phyloP scores from a whole-genome alignment of 495 filamentous ascomycete genomes.

The Podospora comata region DNA sequence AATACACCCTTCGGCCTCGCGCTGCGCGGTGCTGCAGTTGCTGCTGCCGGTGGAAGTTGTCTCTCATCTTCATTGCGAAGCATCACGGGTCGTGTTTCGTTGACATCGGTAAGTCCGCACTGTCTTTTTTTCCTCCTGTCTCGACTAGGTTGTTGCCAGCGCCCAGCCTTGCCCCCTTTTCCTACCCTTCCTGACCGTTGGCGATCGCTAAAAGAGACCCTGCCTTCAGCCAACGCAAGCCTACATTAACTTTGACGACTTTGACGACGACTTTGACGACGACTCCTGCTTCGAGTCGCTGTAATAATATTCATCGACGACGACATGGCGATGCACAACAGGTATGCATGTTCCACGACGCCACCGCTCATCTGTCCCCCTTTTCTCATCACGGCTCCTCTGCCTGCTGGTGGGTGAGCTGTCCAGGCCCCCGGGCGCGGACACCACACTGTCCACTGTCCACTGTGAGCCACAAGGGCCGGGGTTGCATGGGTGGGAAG shows the following conservation, averaged over 20 bases:
- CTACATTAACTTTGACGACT: not conserved
- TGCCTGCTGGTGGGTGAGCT: not conserved
- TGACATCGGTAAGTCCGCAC: not conserved
- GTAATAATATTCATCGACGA: not conserved
- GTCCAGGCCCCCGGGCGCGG: not conserved
- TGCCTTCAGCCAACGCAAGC: not conserved
- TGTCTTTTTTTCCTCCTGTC: not conserved
- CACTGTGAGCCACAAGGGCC: not conserved
- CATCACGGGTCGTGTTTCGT: not conserved
- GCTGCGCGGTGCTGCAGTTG: not conserved
- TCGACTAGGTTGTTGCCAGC: not conserved
- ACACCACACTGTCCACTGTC: not conserved
- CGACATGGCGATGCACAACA: constrained; percentile 22
- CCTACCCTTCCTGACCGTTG: not conserved
- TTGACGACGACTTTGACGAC: not conserved
- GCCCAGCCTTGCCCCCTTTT: not conserved
- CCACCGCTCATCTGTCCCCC: not conserved
- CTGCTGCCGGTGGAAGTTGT: constrained; percentile 1
- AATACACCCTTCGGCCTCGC: not conserved
- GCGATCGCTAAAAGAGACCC: not conserved
- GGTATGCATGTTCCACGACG: constrained; percentile 11
- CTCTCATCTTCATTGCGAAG: constrained; percentile 4
- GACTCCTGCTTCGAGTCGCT: not conserved
- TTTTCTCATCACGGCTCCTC: not conserved
- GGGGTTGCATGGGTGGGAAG: not conserved